Evolutionary conservation across 805 yeast genomes (phyloP).

Genomic region (Clavispora vitiphila): DNA sequence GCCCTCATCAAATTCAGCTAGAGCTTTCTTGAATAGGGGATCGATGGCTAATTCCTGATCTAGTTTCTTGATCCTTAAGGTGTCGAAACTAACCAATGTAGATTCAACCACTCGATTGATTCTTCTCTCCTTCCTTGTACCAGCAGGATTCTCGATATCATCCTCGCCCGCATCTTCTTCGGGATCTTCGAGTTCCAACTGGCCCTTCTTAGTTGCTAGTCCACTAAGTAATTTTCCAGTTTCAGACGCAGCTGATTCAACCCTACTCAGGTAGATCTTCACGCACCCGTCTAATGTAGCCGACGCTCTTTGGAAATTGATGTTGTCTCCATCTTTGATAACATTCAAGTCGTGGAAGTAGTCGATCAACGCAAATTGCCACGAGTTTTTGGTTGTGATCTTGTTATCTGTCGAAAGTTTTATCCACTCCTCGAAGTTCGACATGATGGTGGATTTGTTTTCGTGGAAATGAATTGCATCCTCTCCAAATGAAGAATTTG

Average conservation of each 20-base stretch:
- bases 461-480: slow-evolving; percentile 40
- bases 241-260: slow-evolving; percentile 87
- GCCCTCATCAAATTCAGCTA: slow-evolving; percentile 78
- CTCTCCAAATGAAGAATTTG: slow-evolving; percentile 21
- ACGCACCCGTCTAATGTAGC: slow-evolving; percentile 94
- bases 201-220: slow-evolving; percentile 37
- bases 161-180: slow-evolving; percentile 20
- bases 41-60: slow-evolving; percentile 66
- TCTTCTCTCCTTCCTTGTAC: slow-evolving; percentile 10
- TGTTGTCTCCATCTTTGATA: slow-evolving; percentile 64
- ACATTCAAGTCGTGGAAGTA: slow-evolving; percentile 82
- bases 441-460: slow-evolving; percentile 37
- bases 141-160: slow-evolving; percentile 19
- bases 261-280: slow-evolving; percentile 84
- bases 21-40: slow-evolving; percentile 69
- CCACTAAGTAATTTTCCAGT: slow-evolving; percentile 83
- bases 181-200: slow-evolving; percentile 21
- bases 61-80: slow-evolving; percentile 47
- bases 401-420: slow-evolving; percentile 49
- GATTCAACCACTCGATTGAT: slow-evolving; percentile 19
- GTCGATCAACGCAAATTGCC: slow-evolving; percentile 89
- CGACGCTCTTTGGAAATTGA: slow-evolving; percentile 86
- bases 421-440: slow-evolving; percentile 47
- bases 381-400: slow-evolving; percentile 77
- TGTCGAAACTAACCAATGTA: slow-evolving; percentile 34